Evolutionary conservation across 805 yeast genomes (phyloP), one percentile per base, ranked within the genome.

Genomic region (Zygotorulaspora danielsina): DNA sequence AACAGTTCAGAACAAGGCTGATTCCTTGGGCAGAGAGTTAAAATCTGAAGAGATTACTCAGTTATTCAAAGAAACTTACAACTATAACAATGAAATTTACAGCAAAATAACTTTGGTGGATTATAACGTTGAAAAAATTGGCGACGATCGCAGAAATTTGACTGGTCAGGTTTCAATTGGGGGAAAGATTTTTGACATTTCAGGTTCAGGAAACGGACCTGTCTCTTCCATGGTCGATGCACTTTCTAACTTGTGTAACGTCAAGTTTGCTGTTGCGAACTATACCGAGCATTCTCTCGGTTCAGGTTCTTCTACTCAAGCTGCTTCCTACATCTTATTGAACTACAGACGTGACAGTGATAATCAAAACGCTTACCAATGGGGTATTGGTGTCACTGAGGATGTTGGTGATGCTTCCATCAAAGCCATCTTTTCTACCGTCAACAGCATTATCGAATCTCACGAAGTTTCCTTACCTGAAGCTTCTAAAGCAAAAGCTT

Each of bases 371-470:
- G 51, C 64, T 34, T 55, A 64, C 44, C 63, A 63, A 53, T 89
- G 96, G 96, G 97, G 97, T 66, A 89, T 89, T 43, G 97, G 96
- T 57, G 78, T 87, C 46, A 81, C 86, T 59, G 90, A 81, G 64
- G 95, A 89, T 65, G 93, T 85, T 39, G 81, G 95, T 18, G 82
- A 81, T 56, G 93, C 96, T 34, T 80, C 95, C 5, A 75, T 85
- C 54, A 72, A 75, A 51, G 76, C 90, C 11, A 71, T 83, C 46
- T 57, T 81, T 30, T 78, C 89, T 13, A 72, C 82, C 41, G 68
- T 83, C 36, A 84, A 84, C 55, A 59, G 49, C 38, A 49, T 61
- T 5, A 48, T 61, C 48, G 46, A 59, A 52, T 34, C 54, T 39
- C 59, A 57, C 15, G 61, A 57, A 27, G 51, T 58, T 17, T 19